Evolutionary conservation across 2,329 filamentous ascomycete species (phyloP).

Genomic region (Pseudopyrenochaeta lycopersici): DNA sequence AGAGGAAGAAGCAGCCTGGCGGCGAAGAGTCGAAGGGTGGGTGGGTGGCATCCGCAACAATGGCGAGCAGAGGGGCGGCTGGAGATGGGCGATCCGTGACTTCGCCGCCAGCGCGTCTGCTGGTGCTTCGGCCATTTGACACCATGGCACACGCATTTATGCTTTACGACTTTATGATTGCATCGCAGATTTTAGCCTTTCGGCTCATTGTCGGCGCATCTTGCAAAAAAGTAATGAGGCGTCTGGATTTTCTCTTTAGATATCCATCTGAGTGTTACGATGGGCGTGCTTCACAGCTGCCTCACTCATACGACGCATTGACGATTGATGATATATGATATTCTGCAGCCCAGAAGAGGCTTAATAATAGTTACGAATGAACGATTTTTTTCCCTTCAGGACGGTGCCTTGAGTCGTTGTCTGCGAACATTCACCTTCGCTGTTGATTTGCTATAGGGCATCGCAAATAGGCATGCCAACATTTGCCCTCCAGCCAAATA

Average conservation of each 20-base stretch:
- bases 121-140: conserved; percentile 26
- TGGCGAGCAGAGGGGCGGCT: conserved; percentile 59
- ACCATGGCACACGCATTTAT: conserved; percentile 23
- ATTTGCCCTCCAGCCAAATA: too few relatives aligned
- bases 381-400: conserved; percentile 10
- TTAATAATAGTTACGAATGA: conserved; percentile 8
- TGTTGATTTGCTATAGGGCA: conserved; percentile 9
- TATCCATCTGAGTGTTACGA: conserved; percentile 50
- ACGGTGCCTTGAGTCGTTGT: not conserved
- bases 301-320: conserved; percentile 49
- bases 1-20: conserved; percentile 92
- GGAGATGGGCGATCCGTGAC: conserved; percentile 77
- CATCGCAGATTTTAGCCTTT: conserved; percentile 35
- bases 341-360: too few relatives aligned
- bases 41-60: conserved; percentile 65
- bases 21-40: conserved; percentile 88
- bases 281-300: conserved; percentile 37
- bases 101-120: conserved; percentile 48
- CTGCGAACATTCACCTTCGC: conserved; percentile 1
- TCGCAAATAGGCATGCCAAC: too few relatives aligned
- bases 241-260: conserved; percentile 34
- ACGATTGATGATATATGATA: conserved; percentile 36
- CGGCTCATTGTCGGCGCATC: conserved; percentile 29
- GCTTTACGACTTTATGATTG: conserved; percentile 43
- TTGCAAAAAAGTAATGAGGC: conserved; percentile 36